Base-by-base conservation (phyloP, 2,329 filamentous ascomycete species). In the Aspergillus bombycis region DNA sequence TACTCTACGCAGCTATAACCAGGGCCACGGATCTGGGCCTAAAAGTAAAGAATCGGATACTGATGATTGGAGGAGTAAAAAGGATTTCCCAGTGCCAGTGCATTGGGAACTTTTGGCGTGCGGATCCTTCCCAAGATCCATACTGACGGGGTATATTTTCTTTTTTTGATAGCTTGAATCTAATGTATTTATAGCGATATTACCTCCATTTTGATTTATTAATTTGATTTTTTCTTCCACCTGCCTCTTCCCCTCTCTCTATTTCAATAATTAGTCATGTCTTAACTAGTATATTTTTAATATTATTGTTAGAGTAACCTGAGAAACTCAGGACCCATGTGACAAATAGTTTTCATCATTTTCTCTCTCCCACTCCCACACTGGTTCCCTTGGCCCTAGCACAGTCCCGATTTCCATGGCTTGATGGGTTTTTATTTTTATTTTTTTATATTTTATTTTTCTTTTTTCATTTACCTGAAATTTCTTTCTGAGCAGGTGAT, bases 61-160 rank as follows among this genome's bases (percentile, higher is more conserved):
- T 16, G 46, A 43, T 48, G 55, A 62, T 59, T 62, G 58, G 65
- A 28, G 36, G 57, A 57, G 57, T 57, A 50, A 45, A 56, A 62
- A 48, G 53, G 52, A 55, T 38, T 54, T 55, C 21, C 50, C 62
- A 52, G 57, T 34, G 43, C 60, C 38, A 54, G 32, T 45, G 58
- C 53, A 54, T 62, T 61, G 60, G 63, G 59, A 53, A 57, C 50
- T 57, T 62, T 58, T 63, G 65, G 62, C 65, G 55, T 67, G 65
- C 58, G 64, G 65, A 67, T 67, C 65, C 10, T 57, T 59, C 56
- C 56, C 56, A 62, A 55, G 52, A 55, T 55, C 52, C 52, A 55
- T 55, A 26, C 52, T 55, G 52, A 36, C 52, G 52, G 52, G 26
- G 34, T 55, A 55, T 38, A 38, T 26, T 55, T 36, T 16, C 12